Base-by-base conservation (phyloP, 495 filamentous ascomycete species). In the Podospora pseudocomata region DNA sequence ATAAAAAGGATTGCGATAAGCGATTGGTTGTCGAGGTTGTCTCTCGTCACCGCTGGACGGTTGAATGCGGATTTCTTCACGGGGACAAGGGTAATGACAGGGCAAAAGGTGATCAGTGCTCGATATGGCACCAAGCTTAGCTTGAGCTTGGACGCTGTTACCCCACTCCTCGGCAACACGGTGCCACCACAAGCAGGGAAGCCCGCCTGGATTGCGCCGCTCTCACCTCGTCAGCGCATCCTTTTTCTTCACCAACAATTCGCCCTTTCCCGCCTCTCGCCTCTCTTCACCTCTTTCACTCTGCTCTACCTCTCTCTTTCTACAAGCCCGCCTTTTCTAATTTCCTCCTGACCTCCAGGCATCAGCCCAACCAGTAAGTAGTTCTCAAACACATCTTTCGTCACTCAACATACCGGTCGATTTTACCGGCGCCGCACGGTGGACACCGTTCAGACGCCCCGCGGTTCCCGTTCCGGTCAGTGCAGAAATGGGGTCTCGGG, bases 401-500 rank as follows among this genome's bases (percentile, higher is more conserved):
- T 49, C 39, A 49, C 39, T 49, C 15, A 32, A 32, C 30, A 32
- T 16, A 49, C 13, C 9, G 39, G 34, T 39, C 5, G 2, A 49
- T 49, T 49, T 49, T 11, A 49, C 39, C 39, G 39, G 39, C 39
- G 39, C 39, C 15, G 13, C 39, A 13, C 39, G 39, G 39, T 49
- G 39, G 39, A 49, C 13, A 58, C 55, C 23, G 55, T 58, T 58
- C 18, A 15, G n/a, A n/a, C 30, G 23, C 55, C 55, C 55, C n/a
- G 55, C 55, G n/a, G 23, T 58, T 20, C 55, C 55, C 55, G 55
- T 58, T 58, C 55, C 55, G n/a, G 55, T n/a, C n/a, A 58, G 55
- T 58, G 55, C 55, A 58, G 55, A 26, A 58, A 20, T 56, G 54
- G 54, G 19, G 54, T 13, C 54, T 56, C 19, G 39, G 39, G 39